Conservation (phyloP, 306 rosid genomes). For the Astragalus glycyphyllos region DNA sequence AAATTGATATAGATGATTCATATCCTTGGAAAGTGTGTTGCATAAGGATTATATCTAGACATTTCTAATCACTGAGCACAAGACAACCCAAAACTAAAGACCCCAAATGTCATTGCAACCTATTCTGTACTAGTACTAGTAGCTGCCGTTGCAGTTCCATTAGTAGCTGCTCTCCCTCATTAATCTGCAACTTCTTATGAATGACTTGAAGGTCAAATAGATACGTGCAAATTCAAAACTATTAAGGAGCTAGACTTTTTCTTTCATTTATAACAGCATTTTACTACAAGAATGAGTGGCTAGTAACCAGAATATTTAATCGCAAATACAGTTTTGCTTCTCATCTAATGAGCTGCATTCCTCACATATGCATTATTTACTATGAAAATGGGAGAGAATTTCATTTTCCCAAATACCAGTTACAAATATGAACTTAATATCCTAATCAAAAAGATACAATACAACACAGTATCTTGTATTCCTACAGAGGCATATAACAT, state of each 20-base stretch:
- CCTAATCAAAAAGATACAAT: neutral
- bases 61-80: constrained; percentile 14
- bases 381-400: constrained; percentile 5
- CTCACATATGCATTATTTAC: neutral
- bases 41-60: constrained; percentile 7
- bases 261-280: neutral
- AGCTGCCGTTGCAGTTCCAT: neutral
- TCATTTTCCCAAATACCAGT: constrained; percentile 11
- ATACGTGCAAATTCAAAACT: neutral
- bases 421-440: neutral
- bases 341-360: neutral
- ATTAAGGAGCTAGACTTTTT: neutral
- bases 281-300: neutral
- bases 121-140: neutral
- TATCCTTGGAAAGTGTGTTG: constrained; percentile 17
- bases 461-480: neutral
- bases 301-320: neutral
- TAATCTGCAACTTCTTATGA: constrained; percentile 3
- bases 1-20: constrained; percentile 38
- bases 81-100: constrained; percentile 3
- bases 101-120: constrained; percentile 1
- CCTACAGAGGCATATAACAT: neutral
- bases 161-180: neutral
- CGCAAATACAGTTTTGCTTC: neutral
- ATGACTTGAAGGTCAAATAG: neutral